Evolutionary conservation across 352 stramenopile species (phyloP).

Genomic region (Globisporangium recalcitrans): DNA sequence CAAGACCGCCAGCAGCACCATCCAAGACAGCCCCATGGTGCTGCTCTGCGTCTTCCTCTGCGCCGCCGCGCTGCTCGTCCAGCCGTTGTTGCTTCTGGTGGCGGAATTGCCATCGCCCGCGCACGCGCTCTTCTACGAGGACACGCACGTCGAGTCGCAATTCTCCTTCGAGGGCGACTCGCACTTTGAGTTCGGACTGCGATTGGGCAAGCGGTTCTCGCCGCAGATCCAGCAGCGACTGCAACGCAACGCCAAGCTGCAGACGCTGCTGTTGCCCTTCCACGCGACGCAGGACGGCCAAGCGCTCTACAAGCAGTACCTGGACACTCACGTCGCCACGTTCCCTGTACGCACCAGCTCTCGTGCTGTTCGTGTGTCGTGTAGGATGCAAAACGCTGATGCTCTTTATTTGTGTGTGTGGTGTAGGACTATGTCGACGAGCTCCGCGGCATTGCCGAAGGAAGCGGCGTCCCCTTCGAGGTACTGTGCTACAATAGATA

Average conservation of each 20-base stretch:
- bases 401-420: background rate
- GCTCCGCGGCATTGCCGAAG: slow-evolving; percentile 51
- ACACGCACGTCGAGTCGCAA: slow-evolving; percentile 27
- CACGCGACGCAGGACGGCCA: slow-evolving; percentile 32
- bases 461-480: slow-evolving; percentile 51
- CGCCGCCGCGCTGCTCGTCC: background rate
- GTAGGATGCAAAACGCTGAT: background rate
- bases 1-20: background rate
- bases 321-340: slow-evolving; percentile 32
- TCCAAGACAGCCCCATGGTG: background rate
- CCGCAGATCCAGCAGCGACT: slow-evolving; percentile 46
- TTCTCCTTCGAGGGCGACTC: slow-evolving; percentile 59
- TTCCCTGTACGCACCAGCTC: slow-evolving; percentile 40
- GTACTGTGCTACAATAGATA: slow-evolving; percentile 1
- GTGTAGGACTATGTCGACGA: slow-evolving; percentile 61
- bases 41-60: background rate
- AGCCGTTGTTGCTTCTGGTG: background rate
- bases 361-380: background rate
- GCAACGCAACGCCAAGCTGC: slow-evolving; percentile 38
- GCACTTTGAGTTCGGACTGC: slow-evolving; percentile 53
- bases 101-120: background rate
- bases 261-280: slow-evolving; percentile 56
- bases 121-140: slow-evolving; percentile 4
- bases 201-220: slow-evolving; percentile 43
- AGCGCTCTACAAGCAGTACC: slow-evolving; percentile 38